Conservation (phyloP, 23 red algal species). For the Gracilaria gracilis region DNA sequence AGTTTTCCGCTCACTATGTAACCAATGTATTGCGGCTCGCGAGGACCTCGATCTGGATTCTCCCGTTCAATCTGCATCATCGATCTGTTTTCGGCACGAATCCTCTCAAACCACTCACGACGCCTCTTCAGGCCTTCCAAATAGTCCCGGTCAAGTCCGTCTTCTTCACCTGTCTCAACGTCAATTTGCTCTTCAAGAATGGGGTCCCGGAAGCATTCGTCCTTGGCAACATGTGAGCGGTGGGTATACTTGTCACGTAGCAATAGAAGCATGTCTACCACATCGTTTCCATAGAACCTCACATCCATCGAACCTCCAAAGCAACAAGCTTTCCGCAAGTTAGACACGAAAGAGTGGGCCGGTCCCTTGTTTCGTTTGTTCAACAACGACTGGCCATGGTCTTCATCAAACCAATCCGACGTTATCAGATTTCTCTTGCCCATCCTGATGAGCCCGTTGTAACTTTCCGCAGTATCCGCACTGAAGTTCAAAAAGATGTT, state of each 20-base stretch:
- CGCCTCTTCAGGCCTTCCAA: neutral
- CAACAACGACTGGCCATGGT: slow-evolving; percentile 68
- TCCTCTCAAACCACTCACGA: neutral
- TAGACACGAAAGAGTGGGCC: slow-evolving; percentile 8
- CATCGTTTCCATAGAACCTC: slow-evolving; percentile 19
- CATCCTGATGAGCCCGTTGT: slow-evolving; percentile 72
- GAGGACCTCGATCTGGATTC: neutral
- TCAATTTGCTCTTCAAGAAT: slow-evolving; percentile 11
- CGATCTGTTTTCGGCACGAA: slow-evolving; percentile 8
- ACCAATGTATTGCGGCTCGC: neutral
- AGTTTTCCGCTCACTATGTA: slow-evolving; percentile 47
- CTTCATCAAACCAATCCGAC: slow-evolving; percentile 69
- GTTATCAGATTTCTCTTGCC: slow-evolving; percentile 63
- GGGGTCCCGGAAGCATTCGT: slow-evolving; percentile 57
- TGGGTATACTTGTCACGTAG: slow-evolving; percentile 40
- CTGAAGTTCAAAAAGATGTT: slow-evolving; percentile 74
- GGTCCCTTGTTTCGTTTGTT: slow-evolving; percentile 59
- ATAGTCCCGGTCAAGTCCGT: neutral
- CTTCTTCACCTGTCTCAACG: neutral
- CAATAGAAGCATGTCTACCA: slow-evolving; percentile 45
- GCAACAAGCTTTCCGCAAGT: slow-evolving; percentile 63
- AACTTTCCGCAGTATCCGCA: slow-evolving; percentile 50
- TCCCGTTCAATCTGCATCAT: neutral
- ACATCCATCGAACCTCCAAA: slow-evolving; percentile 51
- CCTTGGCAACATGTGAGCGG: neutral